Conservation (phyloP, 2,329 filamentous ascomycete genomes). For the Pestalotiopsis fici region DNA sequence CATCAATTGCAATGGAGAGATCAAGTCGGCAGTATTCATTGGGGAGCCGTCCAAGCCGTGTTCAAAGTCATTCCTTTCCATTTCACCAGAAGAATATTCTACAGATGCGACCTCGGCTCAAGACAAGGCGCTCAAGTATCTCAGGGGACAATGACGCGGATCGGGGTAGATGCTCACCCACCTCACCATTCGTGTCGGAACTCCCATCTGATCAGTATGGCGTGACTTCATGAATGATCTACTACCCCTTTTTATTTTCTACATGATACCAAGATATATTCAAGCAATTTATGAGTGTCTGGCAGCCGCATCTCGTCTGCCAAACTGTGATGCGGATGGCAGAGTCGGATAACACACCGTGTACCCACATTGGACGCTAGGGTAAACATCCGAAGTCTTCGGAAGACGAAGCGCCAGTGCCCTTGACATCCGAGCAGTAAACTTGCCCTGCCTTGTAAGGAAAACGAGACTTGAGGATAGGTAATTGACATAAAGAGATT, state of each 20-base stretch:
- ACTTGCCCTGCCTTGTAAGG: too few relatives aligned
- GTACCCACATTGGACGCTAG: background rate
- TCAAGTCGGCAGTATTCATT: background rate
- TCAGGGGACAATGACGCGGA: background rate
- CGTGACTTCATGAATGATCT: background rate
- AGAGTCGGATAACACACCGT: background rate
- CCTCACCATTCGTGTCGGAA: background rate
- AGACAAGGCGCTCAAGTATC: background rate
- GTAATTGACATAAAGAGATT: too few relatives aligned
- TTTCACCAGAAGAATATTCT: background rate
- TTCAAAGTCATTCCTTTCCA: background rate
- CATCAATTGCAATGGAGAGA: slow-evolving; percentile 1
- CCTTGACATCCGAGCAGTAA: too few relatives aligned
- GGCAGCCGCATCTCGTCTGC: background rate
- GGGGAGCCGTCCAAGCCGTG: background rate
- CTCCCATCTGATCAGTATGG: background rate
- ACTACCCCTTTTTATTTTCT: too few relatives aligned
- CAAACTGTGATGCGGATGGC: background rate
- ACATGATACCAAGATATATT: background rate
- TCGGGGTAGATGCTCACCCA: background rate
- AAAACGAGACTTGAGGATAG: too few relatives aligned
- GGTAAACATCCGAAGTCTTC: background rate
- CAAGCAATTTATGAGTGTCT: background rate
- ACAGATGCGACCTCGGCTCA: background rate
- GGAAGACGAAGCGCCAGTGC: background rate